Evolutionary conservation across 345 rosid genomes (phyloP), one percentile per base, ranked within the genome.

Genomic region (Leavenworthia alabamica): DNA sequence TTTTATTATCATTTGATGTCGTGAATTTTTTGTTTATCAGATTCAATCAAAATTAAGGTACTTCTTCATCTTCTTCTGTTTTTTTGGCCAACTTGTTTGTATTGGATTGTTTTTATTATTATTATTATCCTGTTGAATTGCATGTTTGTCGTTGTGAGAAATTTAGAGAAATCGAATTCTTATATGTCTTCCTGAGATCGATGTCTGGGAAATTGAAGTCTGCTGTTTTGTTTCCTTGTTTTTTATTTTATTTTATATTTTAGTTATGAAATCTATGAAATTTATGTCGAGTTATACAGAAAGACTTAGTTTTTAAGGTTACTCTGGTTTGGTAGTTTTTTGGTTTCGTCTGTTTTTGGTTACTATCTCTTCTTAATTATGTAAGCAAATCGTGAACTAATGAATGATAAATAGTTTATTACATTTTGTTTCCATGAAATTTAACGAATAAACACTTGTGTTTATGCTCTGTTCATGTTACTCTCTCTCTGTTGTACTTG

Each of bases 171-270:
- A 22, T 23, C 3, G 9, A 20, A 3, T 1, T 20, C 22, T 20
- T 20, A 4, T 20, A 20, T 29, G 45, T 40, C 10, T n/a, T n/a
- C 24, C 55, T 53, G 28, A 46, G 39, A 28, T 62, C 68, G 59
- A 56, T 54, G 70, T 63, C 54, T 71, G 16, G 60, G 70, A 64
- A 64, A 64, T 48, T 31, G 54, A 47, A 63, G 16, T n/a, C 24
- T 7, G 10, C 28, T 50, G 17, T 9, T 32, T n/a, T 58, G 11
- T 43, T 8, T 10, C 8, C n/a, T 55, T 56, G 42, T 23, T 57
- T 0, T 33, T 19, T 20, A 19, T 32, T 6, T 13, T 28, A 2
- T n/a, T 2, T 26, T 15, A 4, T 20, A 13, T 20, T 31, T 3
- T n/a, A n/a, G n/a, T n/a, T n/a, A n/a, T n/a, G n/a, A n/a, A n/a